phyloP scores from a whole-genome alignment of 106 monocot species.

The Acorus calamus region DNA sequence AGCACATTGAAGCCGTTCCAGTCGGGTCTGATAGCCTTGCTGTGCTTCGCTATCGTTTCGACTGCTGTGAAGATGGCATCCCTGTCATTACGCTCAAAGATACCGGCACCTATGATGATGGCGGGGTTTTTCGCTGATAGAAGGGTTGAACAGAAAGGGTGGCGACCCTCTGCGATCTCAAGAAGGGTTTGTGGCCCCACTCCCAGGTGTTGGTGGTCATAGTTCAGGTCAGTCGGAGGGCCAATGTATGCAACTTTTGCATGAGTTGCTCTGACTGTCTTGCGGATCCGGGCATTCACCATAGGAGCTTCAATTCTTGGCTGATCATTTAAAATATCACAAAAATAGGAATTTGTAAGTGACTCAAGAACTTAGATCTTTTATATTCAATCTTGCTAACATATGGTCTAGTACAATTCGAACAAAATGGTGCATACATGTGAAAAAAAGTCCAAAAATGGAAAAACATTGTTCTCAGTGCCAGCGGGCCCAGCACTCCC shows the following conservation, averaged over 20 bases:
- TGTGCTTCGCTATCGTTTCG: constrained; percentile 51
- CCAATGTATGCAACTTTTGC: constrained; percentile 98
- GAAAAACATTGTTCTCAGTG: no score
- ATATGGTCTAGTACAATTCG: no score
- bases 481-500: no score
- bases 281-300: constrained; percentile 96
- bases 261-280: constrained; percentile 61
- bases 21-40: constrained; percentile 44
- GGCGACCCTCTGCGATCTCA: constrained; percentile 81
- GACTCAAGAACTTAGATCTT: no score
- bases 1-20: constrained; percentile 92
- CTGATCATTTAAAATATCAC: constrained; percentile 9
- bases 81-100: constrained; percentile 64
- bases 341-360: no score
- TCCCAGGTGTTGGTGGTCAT: constrained; percentile 73
- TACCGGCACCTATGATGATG: constrained; percentile 71
- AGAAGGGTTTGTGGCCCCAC: constrained; percentile 72
- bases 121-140: constrained; percentile 74
- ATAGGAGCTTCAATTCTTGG: constrained; percentile 93
- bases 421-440: no score
- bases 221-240: constrained; percentile 75
- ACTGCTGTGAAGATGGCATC: constrained; percentile 59
- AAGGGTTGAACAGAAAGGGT: constrained; percentile 77
- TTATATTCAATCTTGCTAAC: no score
- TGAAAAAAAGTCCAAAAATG: no score